Base-by-base conservation (phyloP, 2,329 filamentous ascomycete species). In the Malbranchea zuffiana region DNA sequence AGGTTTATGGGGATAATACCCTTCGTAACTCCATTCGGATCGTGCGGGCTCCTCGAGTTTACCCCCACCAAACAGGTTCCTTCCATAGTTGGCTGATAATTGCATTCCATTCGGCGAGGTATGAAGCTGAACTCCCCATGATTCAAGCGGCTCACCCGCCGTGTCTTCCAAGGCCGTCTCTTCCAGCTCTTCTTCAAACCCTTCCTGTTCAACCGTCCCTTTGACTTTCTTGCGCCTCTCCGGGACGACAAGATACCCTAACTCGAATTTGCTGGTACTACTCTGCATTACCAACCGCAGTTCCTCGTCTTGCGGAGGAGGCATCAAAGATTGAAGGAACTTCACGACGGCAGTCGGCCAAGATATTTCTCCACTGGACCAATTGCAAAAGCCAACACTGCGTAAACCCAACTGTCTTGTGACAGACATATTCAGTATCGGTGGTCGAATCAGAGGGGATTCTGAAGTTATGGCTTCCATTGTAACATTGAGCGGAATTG, bases 21-120 rank as follows among this genome's bases (percentile, higher is more conserved):
- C 60, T 28, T 62, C 60, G 4, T 55, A 50, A 35, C 51, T 63
- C 61, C 60, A 64, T 46, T 62, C 58, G 3, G 59, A 59, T 25
- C 49, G 56, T 4, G 51, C 43, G 11, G 47, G 47, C 8, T 60
- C 50, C 30, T 55, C 51, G 3, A 50, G 45, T 3, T 55, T 39
- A 18, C 49, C 53, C 4, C 57, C 53, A 2, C 53, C 55, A 31
- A 64, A 64, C 12, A 64, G 25, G 25, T 57, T 61, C 6, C 59
- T 50, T 4, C 50, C 51, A 41, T 64, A 63, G 18, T 39, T 54
- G 18, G 61, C 34, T 2, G 51, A 46, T 20, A 64, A n/a, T 5
- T 46, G 49, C 3, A 47, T 50, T 11, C 43, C 47, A 3, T 32
- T 32, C 0, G 60, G 59, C 7, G 51, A 53, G 17, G 53, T 52